Percentiles rank a stretch among this genome's conserved stretches.
Evolutionary conservation across 2,329 filamentous ascomycete genomes (phyloP).

Genomic region (Davidsoniella eucalypti): DNA sequence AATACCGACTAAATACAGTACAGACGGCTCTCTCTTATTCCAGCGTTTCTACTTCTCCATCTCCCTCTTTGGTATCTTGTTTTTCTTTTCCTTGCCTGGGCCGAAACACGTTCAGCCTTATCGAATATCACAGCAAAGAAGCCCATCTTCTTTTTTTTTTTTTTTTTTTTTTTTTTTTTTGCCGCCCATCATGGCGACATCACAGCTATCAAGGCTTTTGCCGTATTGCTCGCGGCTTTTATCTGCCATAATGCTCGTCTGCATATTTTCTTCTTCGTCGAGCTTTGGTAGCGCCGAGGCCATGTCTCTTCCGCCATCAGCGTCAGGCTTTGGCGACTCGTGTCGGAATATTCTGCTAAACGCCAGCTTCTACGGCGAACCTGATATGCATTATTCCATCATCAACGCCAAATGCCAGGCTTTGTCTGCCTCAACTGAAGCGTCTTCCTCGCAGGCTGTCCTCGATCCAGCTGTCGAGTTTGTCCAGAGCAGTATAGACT

Average conservation of each 20-base stretch:
- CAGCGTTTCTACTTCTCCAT: background rate
- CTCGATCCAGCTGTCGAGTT: background rate
- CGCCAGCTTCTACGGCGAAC: conserved; percentile 7
- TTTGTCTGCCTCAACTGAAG: no score
- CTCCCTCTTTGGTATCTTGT: background rate
- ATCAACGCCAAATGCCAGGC: conserved; percentile 5
- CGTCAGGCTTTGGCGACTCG: background rate
- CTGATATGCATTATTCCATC: conserved; percentile 5
- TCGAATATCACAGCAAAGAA: background rate
- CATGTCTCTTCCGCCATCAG: background rate
- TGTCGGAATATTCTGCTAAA: conserved; percentile 4
- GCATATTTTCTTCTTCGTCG: no score
- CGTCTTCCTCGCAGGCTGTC: no score
- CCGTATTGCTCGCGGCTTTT: no score
- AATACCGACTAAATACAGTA: no score
- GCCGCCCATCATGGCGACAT: no score
- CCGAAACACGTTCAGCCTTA: no score
- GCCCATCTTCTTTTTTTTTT: background rate
- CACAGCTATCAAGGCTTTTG: no score
- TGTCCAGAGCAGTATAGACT: background rate
- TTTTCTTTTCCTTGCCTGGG: no score
- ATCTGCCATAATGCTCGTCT: no score
- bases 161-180: background rate
- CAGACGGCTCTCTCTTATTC: background rate
- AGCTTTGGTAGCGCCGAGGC: background rate